Conservation (phyloP, 306 rosid genomes). For the Myrica gale region DNA sequence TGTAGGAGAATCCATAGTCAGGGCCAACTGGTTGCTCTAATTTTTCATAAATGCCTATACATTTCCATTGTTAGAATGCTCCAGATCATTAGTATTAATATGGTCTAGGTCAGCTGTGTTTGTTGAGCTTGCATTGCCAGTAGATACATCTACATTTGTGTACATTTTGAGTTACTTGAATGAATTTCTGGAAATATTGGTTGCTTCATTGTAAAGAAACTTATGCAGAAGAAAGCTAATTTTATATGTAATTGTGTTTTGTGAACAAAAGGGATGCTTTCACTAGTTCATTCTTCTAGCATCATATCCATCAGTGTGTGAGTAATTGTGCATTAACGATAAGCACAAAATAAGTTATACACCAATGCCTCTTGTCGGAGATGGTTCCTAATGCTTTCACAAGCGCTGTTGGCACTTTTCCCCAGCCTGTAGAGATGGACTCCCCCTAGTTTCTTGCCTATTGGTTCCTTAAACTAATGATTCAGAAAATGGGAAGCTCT, state of each 20-base stretch:
- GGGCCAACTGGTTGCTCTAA: too few relatives aligned
- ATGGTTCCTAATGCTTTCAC: neutral
- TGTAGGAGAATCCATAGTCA: too few relatives aligned
- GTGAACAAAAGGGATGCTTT: neutral
- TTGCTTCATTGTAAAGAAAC: neutral
- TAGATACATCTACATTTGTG: neutral
- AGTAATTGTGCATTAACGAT: neutral
- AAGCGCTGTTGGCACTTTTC: neutral
- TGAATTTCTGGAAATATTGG: neutral
- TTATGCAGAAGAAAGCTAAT: neutral
- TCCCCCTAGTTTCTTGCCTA: neutral
- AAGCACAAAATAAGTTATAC: neutral
- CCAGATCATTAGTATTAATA: too few relatives aligned
- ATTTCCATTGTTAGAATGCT: too few relatives aligned
- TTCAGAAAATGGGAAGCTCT: neutral
- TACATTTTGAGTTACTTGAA: neutral
- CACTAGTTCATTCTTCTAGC: neutral
- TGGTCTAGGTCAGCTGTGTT: too few relatives aligned
- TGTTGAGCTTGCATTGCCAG: too few relatives aligned
- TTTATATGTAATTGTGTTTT: neutral
- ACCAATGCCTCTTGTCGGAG: neutral
- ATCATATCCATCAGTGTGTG: neutral
- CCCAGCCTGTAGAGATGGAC: neutral
- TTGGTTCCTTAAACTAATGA: neutral
- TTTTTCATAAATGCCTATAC: too few relatives aligned